Evolutionary conservation across 805 yeast genomes (phyloP).

Genomic region (Saccharomycopsis lassenensis): DNA sequence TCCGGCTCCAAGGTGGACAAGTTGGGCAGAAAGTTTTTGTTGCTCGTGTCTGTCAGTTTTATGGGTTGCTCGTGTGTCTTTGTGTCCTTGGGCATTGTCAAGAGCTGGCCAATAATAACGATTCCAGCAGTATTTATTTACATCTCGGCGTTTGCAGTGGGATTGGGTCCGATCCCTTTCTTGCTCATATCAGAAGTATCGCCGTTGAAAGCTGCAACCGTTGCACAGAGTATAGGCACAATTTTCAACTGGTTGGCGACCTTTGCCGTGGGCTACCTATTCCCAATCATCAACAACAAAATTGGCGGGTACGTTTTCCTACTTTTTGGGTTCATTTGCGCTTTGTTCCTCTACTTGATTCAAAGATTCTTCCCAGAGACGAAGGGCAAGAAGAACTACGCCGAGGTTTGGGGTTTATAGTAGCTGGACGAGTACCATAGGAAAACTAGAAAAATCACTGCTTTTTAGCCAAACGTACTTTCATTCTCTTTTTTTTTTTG

Average conservation of each 20-base stretch:
- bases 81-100: conserved; percentile 56
- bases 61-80: conserved; percentile 59
- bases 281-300: conserved; percentile 57
- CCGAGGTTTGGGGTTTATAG: conserved; percentile 67
- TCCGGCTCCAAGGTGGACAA: conserved; percentile 71
- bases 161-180: conserved; percentile 94
- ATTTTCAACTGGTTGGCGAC: conserved; percentile 88
- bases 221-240: conserved; percentile 90
- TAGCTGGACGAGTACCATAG: too few relatives aligned
- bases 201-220: conserved; percentile 64
- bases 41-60: conserved; percentile 50
- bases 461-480: too few relatives aligned
- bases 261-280: conserved; percentile 65
- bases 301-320: conserved; percentile 76
- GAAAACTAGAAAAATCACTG: too few relatives aligned
- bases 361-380: conserved; percentile 59
- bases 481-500: too few relatives aligned
- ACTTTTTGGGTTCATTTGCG: conserved; percentile 54
- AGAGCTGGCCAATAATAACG: conserved; percentile 36
- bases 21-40: conserved; percentile 63
- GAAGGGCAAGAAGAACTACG: conserved; percentile 48
- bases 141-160: conserved; percentile 80
- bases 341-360: conserved; percentile 37
- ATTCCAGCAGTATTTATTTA: conserved; percentile 58
- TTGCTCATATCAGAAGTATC: conserved; percentile 81